Evolutionary conservation across 106 monocot genomes (phyloP).

Genomic region (Narthecium ossifragum): DNA sequence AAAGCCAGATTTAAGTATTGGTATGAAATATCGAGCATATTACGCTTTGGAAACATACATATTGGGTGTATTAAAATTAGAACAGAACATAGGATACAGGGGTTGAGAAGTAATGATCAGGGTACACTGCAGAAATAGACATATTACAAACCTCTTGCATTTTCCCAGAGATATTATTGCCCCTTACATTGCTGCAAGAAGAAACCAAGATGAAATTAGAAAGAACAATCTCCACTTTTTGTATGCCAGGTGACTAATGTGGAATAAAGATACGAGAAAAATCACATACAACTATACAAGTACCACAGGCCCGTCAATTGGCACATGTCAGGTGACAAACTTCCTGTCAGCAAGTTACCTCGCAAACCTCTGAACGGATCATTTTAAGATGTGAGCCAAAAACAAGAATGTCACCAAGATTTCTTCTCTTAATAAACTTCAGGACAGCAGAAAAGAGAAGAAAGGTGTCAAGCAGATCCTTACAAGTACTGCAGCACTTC

Average conservation of each 20-base stretch:
- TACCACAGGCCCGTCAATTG: conserved; percentile 97
- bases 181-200: conserved; percentile 78
- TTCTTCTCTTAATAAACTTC: no score
- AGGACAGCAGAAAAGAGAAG: not conserved
- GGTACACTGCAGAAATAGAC: no score
- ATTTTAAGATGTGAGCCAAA: not conserved
- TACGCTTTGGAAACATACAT: no score
- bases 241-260: no score
- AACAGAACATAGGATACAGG: no score
- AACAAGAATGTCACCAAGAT: not conserved
- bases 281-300: conserved; percentile 73
- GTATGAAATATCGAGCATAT: no score
- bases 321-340: conserved; percentile 86
- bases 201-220: not conserved
- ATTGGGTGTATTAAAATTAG: no score
- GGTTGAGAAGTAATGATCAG: no score
- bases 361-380: conserved; percentile 51
- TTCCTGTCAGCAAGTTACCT: conserved; percentile 78
- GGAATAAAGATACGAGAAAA: not conserved
- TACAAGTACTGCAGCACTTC: conserved; percentile 95
- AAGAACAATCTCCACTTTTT: no score
- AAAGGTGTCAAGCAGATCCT: conserved; percentile 3
- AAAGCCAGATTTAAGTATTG: no score
- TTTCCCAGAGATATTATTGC: conserved; percentile 84
- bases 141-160: no score